Evolutionary conservation across 768 basidiomycete species (phyloP).

Genomic region (Cystoderma amianthinum): DNA sequence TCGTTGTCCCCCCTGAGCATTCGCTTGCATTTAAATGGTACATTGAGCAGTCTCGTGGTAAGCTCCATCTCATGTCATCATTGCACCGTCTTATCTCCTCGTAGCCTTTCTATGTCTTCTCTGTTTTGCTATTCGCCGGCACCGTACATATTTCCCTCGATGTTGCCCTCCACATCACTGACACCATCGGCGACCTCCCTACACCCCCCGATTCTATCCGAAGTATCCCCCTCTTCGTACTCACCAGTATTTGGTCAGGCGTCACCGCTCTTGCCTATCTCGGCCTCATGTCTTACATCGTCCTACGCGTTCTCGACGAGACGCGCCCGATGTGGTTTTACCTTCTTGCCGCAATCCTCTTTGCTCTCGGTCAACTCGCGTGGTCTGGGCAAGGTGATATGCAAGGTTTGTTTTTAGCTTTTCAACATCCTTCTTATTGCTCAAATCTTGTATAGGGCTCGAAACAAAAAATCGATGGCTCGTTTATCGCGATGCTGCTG

Average conservation of each 20-base stretch:
- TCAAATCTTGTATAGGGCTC: conserved; percentile 37
- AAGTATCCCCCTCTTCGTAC: conserved; percentile 73
- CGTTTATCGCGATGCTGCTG: conserved; percentile 79
- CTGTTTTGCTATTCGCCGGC: conserved; percentile 54
- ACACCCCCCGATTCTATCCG: conserved; percentile 47
- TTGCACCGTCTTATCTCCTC: too few species aligned
- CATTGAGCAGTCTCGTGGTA: too few species aligned
- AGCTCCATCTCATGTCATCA: too few species aligned
- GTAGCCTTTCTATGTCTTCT: conserved; percentile 62
- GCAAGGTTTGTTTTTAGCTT: conserved; percentile 32
- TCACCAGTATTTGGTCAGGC: conserved; percentile 34
- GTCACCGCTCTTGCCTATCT: conserved; percentile 46
- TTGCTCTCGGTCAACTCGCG: conserved; percentile 74
- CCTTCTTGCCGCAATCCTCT: conserved; percentile 64
- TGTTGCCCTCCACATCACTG: conserved; percentile 47
- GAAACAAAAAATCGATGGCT: conserved; percentile 70
- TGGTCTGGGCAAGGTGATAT: conserved; percentile 78
- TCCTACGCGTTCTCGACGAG: conserved; percentile 72
- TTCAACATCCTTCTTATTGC: too few species aligned
- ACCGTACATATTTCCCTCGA: conserved; percentile 86
- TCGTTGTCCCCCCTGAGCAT: too few species aligned
- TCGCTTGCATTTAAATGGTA: too few species aligned
- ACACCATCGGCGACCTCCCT: conserved; percentile 47
- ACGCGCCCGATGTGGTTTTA: conserved; percentile 76
- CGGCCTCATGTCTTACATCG: conserved; percentile 73